Evolutionary conservation across 441 rosid genomes (phyloP), one percentile per base, ranked within the genome.

Genomic region (Eruca vesicaria): DNA sequence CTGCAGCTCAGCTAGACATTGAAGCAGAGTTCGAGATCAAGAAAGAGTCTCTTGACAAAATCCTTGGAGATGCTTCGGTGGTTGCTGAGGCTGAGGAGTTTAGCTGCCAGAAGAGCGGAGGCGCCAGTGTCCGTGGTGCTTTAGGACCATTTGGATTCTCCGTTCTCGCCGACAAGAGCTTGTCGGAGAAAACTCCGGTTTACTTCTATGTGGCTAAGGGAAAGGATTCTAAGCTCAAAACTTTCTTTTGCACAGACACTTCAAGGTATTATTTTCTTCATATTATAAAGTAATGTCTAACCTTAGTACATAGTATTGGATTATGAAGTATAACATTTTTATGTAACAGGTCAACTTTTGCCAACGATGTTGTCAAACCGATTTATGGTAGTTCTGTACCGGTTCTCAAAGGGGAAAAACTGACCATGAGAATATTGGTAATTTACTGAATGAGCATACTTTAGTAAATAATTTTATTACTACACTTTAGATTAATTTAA

Each of bases 121-220:
- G 97, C n/a, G 84, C 95, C 9, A 71, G 80, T 6, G 79, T 83
- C 23, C 89, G 95, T 3, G 90, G 95, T 14, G 81, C 86, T 0
- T 67, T 91, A 36, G 99, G 99, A 33, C 99, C 99, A 4, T 95
- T 93, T 43, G 99, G 99, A 31, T 70, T 95, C 71, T 83, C 88
- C 1, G 95, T 90, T 55, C 85, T 95, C 0, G 93, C 99, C 0
- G 94, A 90, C 33, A 72, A 83, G 3, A 60, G 72, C 36, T 89
- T 84, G 29, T 50, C 86, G 0, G 99, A 95, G 78, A 87, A 86
- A n/a, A 95, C 99, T 3, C 94, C 98, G 0, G 82, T 95, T 14
- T 91, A 85, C 80, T 95, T 95, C 83, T 87, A 90, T 20, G 77
- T 93, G 3, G 82, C 86, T 6, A 89, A 89, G 43, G 87, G 88